A percentile compares a stretch with the other conserved stretches of the same genome.
Evolutionary conservation across 257 asterid species (phyloP).

Genomic region (Verbascum thapsus): DNA sequence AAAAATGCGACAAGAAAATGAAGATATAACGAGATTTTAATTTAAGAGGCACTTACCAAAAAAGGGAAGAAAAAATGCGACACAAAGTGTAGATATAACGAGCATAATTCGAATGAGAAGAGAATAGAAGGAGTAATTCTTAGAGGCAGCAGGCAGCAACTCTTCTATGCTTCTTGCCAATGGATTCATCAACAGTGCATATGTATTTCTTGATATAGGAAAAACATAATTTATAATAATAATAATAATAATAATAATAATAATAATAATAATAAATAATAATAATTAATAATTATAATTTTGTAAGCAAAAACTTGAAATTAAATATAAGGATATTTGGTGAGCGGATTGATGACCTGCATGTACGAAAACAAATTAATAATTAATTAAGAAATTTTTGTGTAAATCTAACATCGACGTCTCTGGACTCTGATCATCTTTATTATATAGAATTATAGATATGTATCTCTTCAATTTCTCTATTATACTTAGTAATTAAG

Average conservation of each 20-base stretch:
- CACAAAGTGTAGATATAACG: slow-evolving; percentile 60
- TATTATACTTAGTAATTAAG: too few species aligned
- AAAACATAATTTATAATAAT: too few species aligned
- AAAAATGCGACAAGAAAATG: too few species aligned
- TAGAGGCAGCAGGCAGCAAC: slow-evolving; percentile 58
- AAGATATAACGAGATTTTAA: too few species aligned
- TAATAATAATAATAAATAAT: too few species aligned
- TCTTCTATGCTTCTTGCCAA: slow-evolving; percentile 82
- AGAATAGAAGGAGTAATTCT: slow-evolving; percentile 56
- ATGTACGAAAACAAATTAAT: slow-evolving; percentile 32
- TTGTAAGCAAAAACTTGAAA: background rate
- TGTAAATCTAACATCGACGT: too few species aligned
- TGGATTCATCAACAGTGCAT: slow-evolving; percentile 82
- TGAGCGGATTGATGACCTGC: slow-evolving; percentile 82
- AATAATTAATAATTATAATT: too few species aligned
- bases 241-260: too few species aligned
- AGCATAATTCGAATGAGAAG: slow-evolving; percentile 62
- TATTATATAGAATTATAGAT: too few species aligned
- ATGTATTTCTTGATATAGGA: slow-evolving; percentile 63
- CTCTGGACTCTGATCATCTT: too few species aligned
- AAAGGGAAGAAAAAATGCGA: slow-evolving; percentile 79
- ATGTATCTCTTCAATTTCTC: too few species aligned
- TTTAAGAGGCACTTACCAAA: slow-evolving; percentile 57
- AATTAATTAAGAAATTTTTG: too few species aligned
- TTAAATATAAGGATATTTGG: slow-evolving; percentile 73